Base-by-base conservation (phyloP, 2,329 filamentous ascomycete genomes). In the Pseudogymnoascus sp. region DNA sequence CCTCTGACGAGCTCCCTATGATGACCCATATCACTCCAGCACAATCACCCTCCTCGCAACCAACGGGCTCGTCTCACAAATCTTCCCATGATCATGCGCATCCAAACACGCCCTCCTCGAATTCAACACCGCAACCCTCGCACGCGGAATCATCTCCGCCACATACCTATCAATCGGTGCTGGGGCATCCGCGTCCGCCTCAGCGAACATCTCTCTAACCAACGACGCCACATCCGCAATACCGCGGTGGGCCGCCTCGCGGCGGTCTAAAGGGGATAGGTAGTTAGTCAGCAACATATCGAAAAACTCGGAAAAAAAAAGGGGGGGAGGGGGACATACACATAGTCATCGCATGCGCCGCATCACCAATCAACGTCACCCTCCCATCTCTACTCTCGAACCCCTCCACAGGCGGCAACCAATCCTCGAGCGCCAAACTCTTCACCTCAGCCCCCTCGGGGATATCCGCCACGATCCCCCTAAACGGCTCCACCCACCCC, bases 311-410 rank as follows among this genome's bases (percentile, higher is more conserved):
- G 45, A 59, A 59, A 25, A 40, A 59, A 59, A 25, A 40, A 45
- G 14, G 28, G 28, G 3, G 31, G 18, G 18, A 2, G 18, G 2
- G 18, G 18, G 2, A 40, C 81, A 71, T 76, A 85, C 81, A 85
- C 82, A 85, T 85, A 0, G 80, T 79, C 82, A 85, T 85, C 0
- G 80, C 76, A 69, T 86, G 83, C 2, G 83, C 75, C 0, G 83
- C 79, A 69, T 86, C 83, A 0, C 83, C 83, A 63, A 83, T 75
- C 1, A 85, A 66, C 0, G 80, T 75, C 0, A 76, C 78, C 1
- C 75, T 73, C 0, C 79, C 79, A 5, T 69, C 69, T 4, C 63
- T 63, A 40, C 70, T 72, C 0, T 74, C 72, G 49, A 74, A 76
- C 4, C 76, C 62, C 1, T 70, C 71, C 3, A 66, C 68, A 0